Percentiles rank a stretch among this genome's conserved stretches.
These are phyloP conservation scores for Sporothrix protearum DNA, from an alignment of 2,329 filamentous ascomycete species.

Conservation along the genomic window DNA sequence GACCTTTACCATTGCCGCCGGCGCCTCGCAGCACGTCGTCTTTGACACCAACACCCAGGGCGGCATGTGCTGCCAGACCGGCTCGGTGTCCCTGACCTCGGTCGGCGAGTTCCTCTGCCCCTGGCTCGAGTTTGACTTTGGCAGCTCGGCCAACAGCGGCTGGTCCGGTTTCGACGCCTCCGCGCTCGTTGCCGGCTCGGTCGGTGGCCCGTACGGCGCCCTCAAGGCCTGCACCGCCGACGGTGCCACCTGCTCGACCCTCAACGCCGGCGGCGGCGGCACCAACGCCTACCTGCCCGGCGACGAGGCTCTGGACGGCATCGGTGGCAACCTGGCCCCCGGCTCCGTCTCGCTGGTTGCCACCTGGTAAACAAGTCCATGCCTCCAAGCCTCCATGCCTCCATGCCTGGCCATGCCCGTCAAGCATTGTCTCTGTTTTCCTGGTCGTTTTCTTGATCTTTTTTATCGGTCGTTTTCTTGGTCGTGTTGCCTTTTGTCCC, in stretches of 20 bases:
- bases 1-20: conserved; percentile 41
- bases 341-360: conserved; percentile 29
- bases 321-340: conserved; percentile 37
- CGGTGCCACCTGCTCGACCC: conserved; percentile 35
- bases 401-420: too few species aligned
- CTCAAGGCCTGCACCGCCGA: conserved; percentile 41
- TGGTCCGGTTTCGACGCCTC: conserved; percentile 53
- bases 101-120: conserved; percentile 43
- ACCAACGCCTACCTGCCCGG: conserved; percentile 38
- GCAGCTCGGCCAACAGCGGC: conserved; percentile 43
- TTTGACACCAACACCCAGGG: conserved; percentile 49
- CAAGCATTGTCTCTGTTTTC: background rate
- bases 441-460: too few species aligned
- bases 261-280: conserved; percentile 33
- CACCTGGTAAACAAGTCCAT: conserved; percentile 25
- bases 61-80: conserved; percentile 43
- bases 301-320: conserved; percentile 36
- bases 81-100: conserved; percentile 36
- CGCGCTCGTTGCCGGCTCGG: conserved; percentile 43
- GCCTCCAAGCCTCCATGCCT: too few species aligned
- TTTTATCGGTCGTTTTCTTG: too few species aligned
- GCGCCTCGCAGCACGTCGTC: conserved; percentile 42
- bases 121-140: conserved; percentile 52
- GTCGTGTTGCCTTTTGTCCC: background rate
- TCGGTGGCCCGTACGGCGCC: conserved; percentile 38